phyloP scores from a whole-genome alignment of 306 rosid species.

The Fragaria iinumae region DNA sequence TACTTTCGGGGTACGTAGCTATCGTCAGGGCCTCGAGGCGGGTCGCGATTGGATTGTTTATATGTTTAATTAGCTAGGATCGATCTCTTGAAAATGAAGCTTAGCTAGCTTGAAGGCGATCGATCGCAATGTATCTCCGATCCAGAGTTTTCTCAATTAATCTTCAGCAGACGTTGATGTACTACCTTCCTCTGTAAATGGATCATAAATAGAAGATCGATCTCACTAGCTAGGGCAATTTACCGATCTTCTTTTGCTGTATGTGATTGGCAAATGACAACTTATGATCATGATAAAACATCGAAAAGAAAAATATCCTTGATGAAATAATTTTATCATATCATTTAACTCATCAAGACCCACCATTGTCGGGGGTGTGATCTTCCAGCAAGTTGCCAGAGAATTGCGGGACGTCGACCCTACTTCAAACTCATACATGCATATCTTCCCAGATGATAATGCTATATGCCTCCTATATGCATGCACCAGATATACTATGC shows the following conservation, averaged over 20 bases:
- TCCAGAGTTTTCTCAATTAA: background rate
- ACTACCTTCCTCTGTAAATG: background rate
- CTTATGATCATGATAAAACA: background rate
- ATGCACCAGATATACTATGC: background rate
- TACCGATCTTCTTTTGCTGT: background rate
- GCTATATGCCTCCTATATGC: background rate
- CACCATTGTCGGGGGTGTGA: constrained; percentile 3
- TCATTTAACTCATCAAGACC: constrained; percentile 7
- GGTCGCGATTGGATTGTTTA: background rate
- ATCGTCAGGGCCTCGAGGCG: background rate
- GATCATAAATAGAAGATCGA: background rate
- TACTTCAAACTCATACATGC: background rate
- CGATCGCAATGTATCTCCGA: background rate
- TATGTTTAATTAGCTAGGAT: background rate
- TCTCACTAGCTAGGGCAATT: background rate
- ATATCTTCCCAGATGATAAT: background rate
- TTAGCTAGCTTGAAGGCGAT: background rate
- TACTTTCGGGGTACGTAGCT: background rate
- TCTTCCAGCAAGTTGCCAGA: constrained; percentile 3
- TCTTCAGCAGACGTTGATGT: background rate
- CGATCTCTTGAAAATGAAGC: background rate
- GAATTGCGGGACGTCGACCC: background rate
- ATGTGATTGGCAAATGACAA: background rate
- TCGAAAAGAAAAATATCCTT: background rate
- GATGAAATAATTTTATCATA: constrained; percentile 4